phyloP scores from a whole-genome alignment of 2,329 filamentous ascomycete genomes.

The Cladosporium sp. region DNA sequence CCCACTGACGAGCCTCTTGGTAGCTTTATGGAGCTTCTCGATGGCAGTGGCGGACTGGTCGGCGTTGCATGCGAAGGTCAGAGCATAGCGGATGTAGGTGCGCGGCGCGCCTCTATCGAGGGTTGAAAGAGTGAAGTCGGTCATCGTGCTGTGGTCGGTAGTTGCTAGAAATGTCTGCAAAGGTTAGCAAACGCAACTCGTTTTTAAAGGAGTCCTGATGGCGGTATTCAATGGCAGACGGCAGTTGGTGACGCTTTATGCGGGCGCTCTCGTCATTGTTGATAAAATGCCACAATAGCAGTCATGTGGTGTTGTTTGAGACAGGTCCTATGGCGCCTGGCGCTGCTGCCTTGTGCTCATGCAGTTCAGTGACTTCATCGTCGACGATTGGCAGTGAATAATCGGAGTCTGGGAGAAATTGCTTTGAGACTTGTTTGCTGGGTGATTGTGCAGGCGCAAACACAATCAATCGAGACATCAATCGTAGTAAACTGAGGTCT shows the following conservation, averaged over 20 bases:
- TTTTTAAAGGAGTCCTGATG: not conserved
- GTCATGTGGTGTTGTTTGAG: not conserved
- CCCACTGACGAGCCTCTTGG: conserved; percentile 25
- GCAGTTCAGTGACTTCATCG: not conserved
- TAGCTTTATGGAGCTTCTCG: conserved; percentile 20
- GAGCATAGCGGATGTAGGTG: conserved; percentile 28
- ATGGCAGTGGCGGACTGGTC: conserved; percentile 10
- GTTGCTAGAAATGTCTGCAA: not conserved
- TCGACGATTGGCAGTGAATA: not conserved
- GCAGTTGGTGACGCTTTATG: not conserved
- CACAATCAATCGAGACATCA: not conserved
- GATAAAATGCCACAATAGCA: not conserved
- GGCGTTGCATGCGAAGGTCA: conserved; percentile 26
- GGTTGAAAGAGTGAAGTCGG: conserved; percentile 25
- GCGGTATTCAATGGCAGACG: not conserved
- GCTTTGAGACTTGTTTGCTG: not conserved
- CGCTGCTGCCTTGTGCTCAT: not conserved
- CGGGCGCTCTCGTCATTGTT: not conserved
- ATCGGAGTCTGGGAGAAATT: not conserved
- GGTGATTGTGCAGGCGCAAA: not conserved
- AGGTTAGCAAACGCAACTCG: not conserved
- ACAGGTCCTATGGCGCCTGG: not conserved
- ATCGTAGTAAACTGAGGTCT: not conserved
- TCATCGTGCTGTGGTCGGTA: conserved; percentile 3
- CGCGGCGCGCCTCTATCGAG: conserved; percentile 27